Conservation (phyloP, 768 basidiomycete species). For the Amanita polypyramis region DNA sequence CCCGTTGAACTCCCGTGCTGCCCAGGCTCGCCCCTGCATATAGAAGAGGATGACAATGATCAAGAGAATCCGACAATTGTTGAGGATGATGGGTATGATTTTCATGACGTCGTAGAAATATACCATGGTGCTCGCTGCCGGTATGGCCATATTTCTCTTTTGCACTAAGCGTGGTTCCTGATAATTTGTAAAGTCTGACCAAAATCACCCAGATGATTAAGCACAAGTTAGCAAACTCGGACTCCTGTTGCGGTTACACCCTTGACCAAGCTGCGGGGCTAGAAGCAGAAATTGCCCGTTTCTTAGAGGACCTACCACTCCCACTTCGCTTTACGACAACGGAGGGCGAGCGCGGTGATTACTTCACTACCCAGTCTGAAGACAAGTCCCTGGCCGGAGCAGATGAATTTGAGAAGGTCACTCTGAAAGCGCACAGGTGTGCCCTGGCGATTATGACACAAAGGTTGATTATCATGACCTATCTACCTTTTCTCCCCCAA, state of each 20-base stretch:
- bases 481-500: conserved; percentile 53
- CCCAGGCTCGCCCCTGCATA: conserved; percentile 17
- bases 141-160: conserved; percentile 26
- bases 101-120: conserved; percentile 27
- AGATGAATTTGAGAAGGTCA: not conserved
- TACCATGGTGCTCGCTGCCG: conserved; percentile 40
- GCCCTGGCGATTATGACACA: conserved; percentile 54
- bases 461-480: conserved; percentile 50
- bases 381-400: not conserved
- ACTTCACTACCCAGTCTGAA: not conserved
- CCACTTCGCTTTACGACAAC: conserved; percentile 28
- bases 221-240: conserved; percentile 32
- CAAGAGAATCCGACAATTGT: conserved; percentile 8
- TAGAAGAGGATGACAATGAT: conserved; percentile 10
- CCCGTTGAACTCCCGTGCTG: conserved; percentile 46
- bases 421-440: conserved; percentile 31
- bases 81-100: conserved; percentile 2
- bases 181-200: conserved; percentile 34
- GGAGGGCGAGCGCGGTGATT: not conserved
- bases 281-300: conserved; percentile 46
- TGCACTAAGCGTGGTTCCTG: not conserved
- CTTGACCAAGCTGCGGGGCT: conserved; percentile 52
- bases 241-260: conserved; percentile 34
- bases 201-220: conserved; percentile 55
- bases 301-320: conserved; percentile 40